Base-by-base conservation (phyloP, 345 rosid species). In the Bruguiera parviflora region DNA sequence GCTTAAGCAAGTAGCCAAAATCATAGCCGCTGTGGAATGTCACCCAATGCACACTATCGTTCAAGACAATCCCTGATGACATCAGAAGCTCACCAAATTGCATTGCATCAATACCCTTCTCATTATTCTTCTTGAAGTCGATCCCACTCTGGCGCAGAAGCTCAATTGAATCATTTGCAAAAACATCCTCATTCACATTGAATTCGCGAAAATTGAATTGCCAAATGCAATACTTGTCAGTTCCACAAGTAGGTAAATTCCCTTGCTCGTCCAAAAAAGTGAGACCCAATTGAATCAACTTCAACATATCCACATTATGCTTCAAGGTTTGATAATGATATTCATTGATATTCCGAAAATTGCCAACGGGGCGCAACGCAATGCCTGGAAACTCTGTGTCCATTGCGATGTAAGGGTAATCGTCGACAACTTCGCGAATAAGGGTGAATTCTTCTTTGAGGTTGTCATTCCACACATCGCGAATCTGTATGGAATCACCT, bases 311-410 rank as follows among this genome's bases (percentile, higher is more conserved):
- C 24, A 87, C 96, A 74, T 88, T 88, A 2, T 77, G 85, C 73
- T 81, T 88, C 60, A 88, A 63, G 6, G 87, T 87, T 19, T 81
- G 83, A 73, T 88, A 88, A 59, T 83, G 79, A 64, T 71, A 82
- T 25, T 87, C 95, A 22, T 76, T 71, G 55, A 70, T 81, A 69
- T 71, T 85, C 81, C 79, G 83, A 80, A 82, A 84, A 33, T 57
- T 79, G 58, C 86, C 89, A 9, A 87, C 70, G 5, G 86, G 82
- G 11, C 84, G 84, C 46, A 84, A 61, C n/a, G 82, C 92, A 55
- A 82, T 82, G 22, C 94, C 96, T 0, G 94, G 94, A 31, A 88
- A 90, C 83, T 90, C 94, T 0, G 94, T 90, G 74, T 90, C 96
- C 96, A 90, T 88, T 0, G 92, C 92, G 19, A 91, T 73, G 79